Percentiles rank a stretch among this genome's conserved stretches.
phyloP scores from a whole-genome alignment of 768 basidiomycete genomes.

The Mycena vulgaris region DNA sequence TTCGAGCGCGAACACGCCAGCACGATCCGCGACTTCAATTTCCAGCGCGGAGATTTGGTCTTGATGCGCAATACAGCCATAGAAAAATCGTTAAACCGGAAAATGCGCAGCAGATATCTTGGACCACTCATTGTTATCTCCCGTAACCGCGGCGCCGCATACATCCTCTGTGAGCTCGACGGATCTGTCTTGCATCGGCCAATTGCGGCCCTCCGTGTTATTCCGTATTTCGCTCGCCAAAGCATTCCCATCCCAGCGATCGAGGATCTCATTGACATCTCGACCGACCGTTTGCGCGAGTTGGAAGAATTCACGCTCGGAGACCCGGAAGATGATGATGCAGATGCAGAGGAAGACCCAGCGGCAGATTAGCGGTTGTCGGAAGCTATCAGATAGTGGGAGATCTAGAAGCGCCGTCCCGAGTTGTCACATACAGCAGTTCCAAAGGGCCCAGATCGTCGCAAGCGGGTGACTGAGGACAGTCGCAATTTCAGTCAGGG shows the following conservation, averaged over 20 bases:
- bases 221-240: constrained; percentile 28
- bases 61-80: constrained; percentile 48
- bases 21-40: constrained; percentile 47
- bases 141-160: constrained; percentile 36
- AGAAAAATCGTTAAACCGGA: constrained; percentile 48
- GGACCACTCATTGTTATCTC: constrained; percentile 53
- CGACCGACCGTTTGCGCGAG: constrained; percentile 12
- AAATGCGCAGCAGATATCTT: constrained; percentile 46
- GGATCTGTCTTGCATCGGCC: too few relatives aligned
- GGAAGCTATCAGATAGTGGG: too few relatives aligned
- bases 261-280: constrained; percentile 36
- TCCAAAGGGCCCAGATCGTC: too few relatives aligned
- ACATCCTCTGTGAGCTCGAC: too few relatives aligned
- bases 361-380: not conserved
- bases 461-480: too few relatives aligned
- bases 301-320: not conserved
- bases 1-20: too few relatives aligned
- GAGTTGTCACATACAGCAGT: too few relatives aligned
- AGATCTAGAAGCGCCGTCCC: too few relatives aligned
- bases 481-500: too few relatives aligned
- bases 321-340: constrained; percentile 13
- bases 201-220: too few relatives aligned
- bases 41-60: constrained; percentile 47
- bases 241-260: constrained; percentile 25
- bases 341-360: not conserved